phyloP scores from a whole-genome alignment of 2,329 filamentous ascomycete species.

The Alternaria sp. region DNA sequence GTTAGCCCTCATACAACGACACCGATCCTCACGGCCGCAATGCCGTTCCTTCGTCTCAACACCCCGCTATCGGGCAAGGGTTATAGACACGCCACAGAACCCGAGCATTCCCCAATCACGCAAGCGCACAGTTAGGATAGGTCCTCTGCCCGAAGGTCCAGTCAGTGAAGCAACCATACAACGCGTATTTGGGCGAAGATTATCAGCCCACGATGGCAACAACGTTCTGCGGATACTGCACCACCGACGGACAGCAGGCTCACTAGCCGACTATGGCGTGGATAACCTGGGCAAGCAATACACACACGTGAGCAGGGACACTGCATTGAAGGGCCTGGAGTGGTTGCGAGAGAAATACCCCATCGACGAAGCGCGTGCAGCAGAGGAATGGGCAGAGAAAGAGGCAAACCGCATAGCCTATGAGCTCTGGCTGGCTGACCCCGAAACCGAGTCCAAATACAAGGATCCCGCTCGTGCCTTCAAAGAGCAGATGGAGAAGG shows the following conservation, averaged over 20 bases:
- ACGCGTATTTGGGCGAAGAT: conserved; percentile 42
- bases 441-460: conserved; percentile 51
- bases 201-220: conserved; percentile 45
- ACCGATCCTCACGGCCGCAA: conserved; percentile 21
- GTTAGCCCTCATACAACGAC: conserved; percentile 31
- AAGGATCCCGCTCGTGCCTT: conserved; percentile 48
- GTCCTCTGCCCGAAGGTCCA: conserved; percentile 40
- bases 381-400: conserved; percentile 51
- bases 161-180: conserved; percentile 37
- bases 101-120: conserved; percentile 30
- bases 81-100: conserved; percentile 36
- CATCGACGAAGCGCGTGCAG: conserved; percentile 53
- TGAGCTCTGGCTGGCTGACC: conserved; percentile 50
- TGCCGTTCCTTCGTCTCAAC: conserved; percentile 38
- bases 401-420: conserved; percentile 52
- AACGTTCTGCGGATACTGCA: conserved; percentile 51
- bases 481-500: conserved; percentile 46
- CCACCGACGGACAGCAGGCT: conserved; percentile 51
- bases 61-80: conserved; percentile 34
- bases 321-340: conserved; percentile 44
- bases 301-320: conserved; percentile 35
- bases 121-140: conserved; percentile 46
- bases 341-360: conserved; percentile 50
- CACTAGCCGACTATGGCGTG: conserved; percentile 52
- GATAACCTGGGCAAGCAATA: conserved; percentile 44